Percentiles rank a stretch among this genome's conserved stretches.
Evolutionary conservation across 1,139 yeast genomes (phyloP).

Genomic region (Geotrichum siamense): DNA sequence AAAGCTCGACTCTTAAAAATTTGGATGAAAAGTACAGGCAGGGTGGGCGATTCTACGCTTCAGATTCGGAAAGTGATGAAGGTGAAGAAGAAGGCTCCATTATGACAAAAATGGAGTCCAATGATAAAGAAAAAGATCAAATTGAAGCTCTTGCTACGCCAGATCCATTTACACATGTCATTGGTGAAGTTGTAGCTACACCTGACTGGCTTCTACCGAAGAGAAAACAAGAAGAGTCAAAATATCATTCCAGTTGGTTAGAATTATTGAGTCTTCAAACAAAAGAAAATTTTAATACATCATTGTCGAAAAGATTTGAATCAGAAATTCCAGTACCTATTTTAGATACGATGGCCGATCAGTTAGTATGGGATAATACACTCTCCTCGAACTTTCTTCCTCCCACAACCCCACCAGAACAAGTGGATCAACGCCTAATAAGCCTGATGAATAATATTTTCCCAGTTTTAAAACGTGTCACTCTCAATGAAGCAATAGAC

Average conservation of each 20-base stretch:
- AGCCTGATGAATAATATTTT: conserved; percentile 9
- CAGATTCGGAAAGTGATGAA: conserved; percentile 26
- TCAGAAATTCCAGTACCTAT: conserved; percentile 23
- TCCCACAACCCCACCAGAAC: conserved; percentile 5
- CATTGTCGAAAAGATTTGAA: conserved; percentile 20
- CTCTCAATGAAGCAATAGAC: conserved; percentile 11
- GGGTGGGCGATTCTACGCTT: conserved; percentile 77
- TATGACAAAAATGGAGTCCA: conserved; percentile 8
- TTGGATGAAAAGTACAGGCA: conserved; percentile 76
- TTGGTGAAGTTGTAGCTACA: conserved; percentile 14
- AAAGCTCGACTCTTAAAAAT: conserved; percentile 65
- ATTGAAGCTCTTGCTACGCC: conserved; percentile 12
- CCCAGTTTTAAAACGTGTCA: conserved; percentile 8
- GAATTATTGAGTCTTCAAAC: conserved; percentile 15
- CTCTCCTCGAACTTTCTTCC: conserved; percentile 27
- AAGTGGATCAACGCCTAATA: conserved; percentile 11
- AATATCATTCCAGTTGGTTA: conserved; percentile 19
- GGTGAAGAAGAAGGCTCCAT: conserved; percentile 19
- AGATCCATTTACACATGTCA: conserved; percentile 15
- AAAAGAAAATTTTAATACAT: conserved; percentile 10
- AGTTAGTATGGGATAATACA: conserved; percentile 42
- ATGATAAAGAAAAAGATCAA: conserved; percentile 13
- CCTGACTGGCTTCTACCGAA: conserved; percentile 15
- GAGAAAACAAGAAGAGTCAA: conserved; percentile 8
- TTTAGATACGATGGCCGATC: conserved; percentile 36